Evolutionary conservation across 192 early-diverging fungal species (phyloP), one percentile per base, ranked within the genome.

Genomic region (Coemansia sp.): DNA sequence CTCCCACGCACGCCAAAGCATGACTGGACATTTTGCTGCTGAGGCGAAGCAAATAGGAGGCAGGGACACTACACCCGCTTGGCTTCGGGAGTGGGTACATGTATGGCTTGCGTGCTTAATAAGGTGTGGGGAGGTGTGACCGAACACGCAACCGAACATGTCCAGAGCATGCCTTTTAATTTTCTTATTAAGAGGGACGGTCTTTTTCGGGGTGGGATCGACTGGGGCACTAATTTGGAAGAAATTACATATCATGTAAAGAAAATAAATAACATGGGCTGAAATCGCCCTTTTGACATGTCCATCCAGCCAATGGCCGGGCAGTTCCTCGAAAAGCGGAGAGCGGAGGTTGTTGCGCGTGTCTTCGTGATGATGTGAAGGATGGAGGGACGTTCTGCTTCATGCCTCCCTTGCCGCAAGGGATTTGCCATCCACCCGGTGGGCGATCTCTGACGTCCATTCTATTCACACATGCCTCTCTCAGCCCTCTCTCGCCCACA

Each of bases 91-190:
- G 55, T 33, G 33, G 24, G 55, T 16, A 58, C 31, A 31, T 58
- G 55, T 34, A 34, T n/a, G 55, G 55, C 55, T 58, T 58, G 55
- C 55, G 31, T 58, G 55, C 55, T 58, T 58, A 34, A 58, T 58
- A 58, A 58, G 55, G 33, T 34, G 53, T 57, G 53, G 53, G 53
- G 53, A 57, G 53, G 52, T 55, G 52, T 55, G 52, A 55, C 52
- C 31, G 52, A 55, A 31, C 52, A 31, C 52, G 52, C 52, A 55
- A n/a, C 20, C 50, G 27, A 15, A n/a, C n/a, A n/a, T 20, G 18
- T 50, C 47, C 47, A 50, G 47, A 50, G 20, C 47, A 50, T 22
- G 47, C 47, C 47, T 22, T 47, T 22, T 10, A 22, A 9, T 20
- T 20, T 22, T 18, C 6, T 22, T n/a, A 8, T 9, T 6, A 10